These are phyloP conservation scores for Neonectria neomacrospora DNA, from an alignment of 2,329 filamentous ascomycete species.

Conservation along the genomic window DNA sequence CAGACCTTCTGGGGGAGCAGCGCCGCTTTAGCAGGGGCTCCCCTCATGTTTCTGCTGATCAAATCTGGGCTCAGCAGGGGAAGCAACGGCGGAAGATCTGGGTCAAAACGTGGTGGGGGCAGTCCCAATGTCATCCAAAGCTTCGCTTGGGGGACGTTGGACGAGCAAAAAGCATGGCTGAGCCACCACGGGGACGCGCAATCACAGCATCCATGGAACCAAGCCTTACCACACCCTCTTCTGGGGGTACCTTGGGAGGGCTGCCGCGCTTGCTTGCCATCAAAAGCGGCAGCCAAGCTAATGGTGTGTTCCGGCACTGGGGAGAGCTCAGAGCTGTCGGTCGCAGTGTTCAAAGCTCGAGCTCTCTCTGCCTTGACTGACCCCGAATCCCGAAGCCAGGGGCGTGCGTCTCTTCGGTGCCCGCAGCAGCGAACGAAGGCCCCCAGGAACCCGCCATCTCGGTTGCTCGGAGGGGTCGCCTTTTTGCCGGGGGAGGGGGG, in stretches of 20 bases:
- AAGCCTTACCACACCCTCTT: neutral
- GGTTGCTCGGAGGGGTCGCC: conserved; percentile 37
- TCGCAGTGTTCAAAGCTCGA: conserved; percentile 17
- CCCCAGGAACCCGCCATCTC: conserved; percentile 39
- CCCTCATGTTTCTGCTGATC: conserved; percentile 25
- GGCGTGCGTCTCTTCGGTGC: neutral
- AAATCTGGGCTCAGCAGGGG: conserved; percentile 28
- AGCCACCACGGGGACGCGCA: conserved; percentile 18
- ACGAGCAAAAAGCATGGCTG: neutral
- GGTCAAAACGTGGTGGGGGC: conserved; percentile 2
- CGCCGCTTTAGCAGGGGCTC: conserved; percentile 13
- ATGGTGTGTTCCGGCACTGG: conserved; percentile 20
- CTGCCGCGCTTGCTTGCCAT: neutral
- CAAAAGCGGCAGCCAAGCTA: conserved; percentile 27
- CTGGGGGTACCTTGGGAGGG: neutral
- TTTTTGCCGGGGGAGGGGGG: conserved; percentile 41
- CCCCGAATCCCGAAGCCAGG: conserved; percentile 22
- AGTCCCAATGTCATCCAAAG: neutral
- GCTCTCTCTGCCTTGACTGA: neutral
- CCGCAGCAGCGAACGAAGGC: neutral
- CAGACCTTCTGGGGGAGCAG: conserved; percentile 7
- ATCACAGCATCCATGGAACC: neutral
- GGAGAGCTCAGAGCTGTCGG: neutral
- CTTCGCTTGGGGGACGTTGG: neutral
- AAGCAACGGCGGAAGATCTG: conserved; percentile 3